Percentiles rank a stretch among this genome's conserved stretches.
Evolutionary conservation across 805 yeast genomes (phyloP).

Genomic region (Kodamaea kakaduensis): DNA sequence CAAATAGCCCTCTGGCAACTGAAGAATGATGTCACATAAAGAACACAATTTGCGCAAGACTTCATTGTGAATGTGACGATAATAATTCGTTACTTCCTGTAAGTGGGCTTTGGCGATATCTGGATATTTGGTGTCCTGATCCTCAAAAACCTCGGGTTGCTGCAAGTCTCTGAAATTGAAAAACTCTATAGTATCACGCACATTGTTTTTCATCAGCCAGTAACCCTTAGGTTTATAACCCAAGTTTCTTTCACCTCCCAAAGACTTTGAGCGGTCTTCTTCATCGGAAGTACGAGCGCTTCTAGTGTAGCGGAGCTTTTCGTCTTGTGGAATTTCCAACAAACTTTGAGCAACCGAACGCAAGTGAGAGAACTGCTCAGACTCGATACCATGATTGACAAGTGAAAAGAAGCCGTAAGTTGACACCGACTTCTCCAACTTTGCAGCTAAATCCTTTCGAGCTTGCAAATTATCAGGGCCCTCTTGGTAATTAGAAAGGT

Average conservation of each 20-base stretch:
- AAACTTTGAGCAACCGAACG: conserved; percentile 40
- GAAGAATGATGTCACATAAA: conserved; percentile 26
- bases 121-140: conserved; percentile 21
- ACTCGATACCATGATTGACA: conserved; percentile 38
- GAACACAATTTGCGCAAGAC: conserved; percentile 21
- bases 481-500: conserved; percentile 31
- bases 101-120: conserved; percentile 22
- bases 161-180: conserved; percentile 26
- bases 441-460: conserved; percentile 31
- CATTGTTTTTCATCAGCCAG: conserved; percentile 30
- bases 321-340: conserved; percentile 38
- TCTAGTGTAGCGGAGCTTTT: conserved; percentile 35
- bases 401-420: conserved; percentile 44
- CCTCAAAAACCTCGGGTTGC: conserved; percentile 19
- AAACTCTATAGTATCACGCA: conserved; percentile 24
- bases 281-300: conserved; percentile 33
- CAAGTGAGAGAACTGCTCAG: conserved; percentile 29
- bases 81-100: conserved; percentile 22
- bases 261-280: conserved; percentile 22
- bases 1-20: conserved; percentile 25
- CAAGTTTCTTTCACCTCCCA: conserved; percentile 29
- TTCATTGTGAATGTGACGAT: conserved; percentile 18
- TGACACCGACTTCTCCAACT: conserved; percentile 37
- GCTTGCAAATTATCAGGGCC: conserved; percentile 31
- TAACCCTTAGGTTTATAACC: conserved; percentile 30